Evolutionary conservation across 495 filamentous ascomycete species (phyloP), one percentile per base, ranked within the genome.

Genomic region (Aspergillus olivimuriae): DNA sequence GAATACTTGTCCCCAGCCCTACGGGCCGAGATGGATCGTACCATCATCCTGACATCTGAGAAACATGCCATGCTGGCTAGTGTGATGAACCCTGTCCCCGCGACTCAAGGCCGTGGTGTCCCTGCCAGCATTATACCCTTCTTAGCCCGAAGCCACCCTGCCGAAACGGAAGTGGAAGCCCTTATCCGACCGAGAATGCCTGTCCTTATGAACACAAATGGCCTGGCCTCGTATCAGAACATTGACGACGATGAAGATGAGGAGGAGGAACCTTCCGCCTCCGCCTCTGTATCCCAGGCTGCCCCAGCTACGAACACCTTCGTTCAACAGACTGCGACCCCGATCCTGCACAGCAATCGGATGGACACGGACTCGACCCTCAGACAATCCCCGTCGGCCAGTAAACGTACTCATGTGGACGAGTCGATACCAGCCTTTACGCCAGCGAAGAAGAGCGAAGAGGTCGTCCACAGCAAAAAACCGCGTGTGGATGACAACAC

Each of bases 71-170:
- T 94, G 75, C 55, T 89, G 10, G 83, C 88, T 21, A 89, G 86
- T 59, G 78, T 88, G 10, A 63, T 94, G 39, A 84, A 91, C 61
- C 86, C 87, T 1, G 74, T 81, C 42, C 67, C 75, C 11, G 75
- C 75, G 26, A 66, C 69, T 34, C 74, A 74, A 34, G 77, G 79
- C 2, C 73, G 73, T 20, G 70, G 63, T 21, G 71, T 70, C 30
- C 74, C 75, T 43, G 68, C 79, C 11, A 88, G 84, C 52, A 82
- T 94, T 36, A 62, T 96, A 20, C 89, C 89, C 5, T 83, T 91
- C 48, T 65, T 94, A 19, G 76, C 75, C 18, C 68, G 77, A 41
- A 67, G 67, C 33, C 83, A 78, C 53, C 67, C 80, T 1, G 63
- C 69, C 22, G 72, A 80, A 34, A 62, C 77, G 43, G 75, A 73